phyloP scores from a whole-genome alignment of 1,284 basidiomycete genomes.

The Trichosporon sp. region DNA sequence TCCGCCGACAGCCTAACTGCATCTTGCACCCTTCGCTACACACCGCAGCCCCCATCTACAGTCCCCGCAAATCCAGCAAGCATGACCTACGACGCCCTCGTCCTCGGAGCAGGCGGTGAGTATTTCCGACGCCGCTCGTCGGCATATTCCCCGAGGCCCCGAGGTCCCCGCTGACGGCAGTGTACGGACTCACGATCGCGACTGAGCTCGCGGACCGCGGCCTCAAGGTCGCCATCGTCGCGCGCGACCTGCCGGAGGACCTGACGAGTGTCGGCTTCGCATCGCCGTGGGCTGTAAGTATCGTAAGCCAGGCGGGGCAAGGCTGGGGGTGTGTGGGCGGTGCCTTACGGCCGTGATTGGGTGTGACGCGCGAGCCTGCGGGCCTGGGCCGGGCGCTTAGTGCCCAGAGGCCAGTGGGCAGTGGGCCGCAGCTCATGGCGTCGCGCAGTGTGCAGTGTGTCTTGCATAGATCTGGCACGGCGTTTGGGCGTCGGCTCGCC shows the following conservation, averaged over 20 bases:
- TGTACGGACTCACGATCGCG: conserved; percentile 53
- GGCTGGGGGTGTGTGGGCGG: background rate
- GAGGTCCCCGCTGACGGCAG: conserved; percentile 28
- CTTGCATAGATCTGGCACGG: background rate
- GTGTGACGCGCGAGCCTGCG: background rate
- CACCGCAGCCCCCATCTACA: background rate
- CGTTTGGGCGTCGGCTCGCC: background rate
- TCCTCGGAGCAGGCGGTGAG: conserved; percentile 45
- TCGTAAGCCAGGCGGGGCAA: background rate
- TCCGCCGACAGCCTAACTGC: background rate
- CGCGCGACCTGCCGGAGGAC: conserved; percentile 64
- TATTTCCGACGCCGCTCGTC: background rate
- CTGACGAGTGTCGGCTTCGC: conserved; percentile 59
- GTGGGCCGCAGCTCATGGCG: background rate
- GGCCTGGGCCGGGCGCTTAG: background rate
- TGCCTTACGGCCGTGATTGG: background rate
- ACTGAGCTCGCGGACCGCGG: conserved; percentile 50
- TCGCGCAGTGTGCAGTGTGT: background rate
- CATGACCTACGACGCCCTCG: conserved; percentile 33
- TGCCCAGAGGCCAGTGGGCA: no score
- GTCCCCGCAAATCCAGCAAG: background rate
- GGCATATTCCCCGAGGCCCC: background rate
- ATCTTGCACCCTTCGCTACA: background rate
- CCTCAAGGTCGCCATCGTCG: conserved; percentile 59
- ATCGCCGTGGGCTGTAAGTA: conserved; percentile 61